These are phyloP conservation scores for Groenewaldozyma sp. DNA, from an alignment of 1,139 yeast genomes.

Conservation along the genomic window DNA sequence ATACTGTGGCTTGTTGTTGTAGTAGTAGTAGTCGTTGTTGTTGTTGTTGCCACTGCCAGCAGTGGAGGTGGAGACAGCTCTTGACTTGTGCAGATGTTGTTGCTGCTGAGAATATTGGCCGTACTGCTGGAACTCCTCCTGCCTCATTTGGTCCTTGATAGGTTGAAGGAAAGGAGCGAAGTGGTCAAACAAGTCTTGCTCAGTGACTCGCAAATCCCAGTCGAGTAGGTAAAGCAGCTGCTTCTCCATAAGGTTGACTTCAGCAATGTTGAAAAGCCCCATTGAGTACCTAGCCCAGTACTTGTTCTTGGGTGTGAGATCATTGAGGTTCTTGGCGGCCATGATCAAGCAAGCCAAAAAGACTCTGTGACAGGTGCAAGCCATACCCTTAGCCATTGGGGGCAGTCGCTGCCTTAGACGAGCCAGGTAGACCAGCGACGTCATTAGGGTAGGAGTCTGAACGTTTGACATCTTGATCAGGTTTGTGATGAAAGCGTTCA, in stretches of 20 bases:
- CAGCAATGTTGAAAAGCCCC: conserved; percentile 65
- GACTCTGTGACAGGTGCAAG: conserved; percentile 87
- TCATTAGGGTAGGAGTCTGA: conserved; percentile 92
- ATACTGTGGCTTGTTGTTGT: conserved; percentile 5
- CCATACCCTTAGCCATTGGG: conserved; percentile 84
- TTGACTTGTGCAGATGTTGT: neutral
- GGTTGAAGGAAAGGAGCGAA: conserved; percentile 69
- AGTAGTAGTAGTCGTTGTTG: conserved; percentile 6
- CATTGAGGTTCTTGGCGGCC: conserved; percentile 86
- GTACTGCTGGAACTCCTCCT: conserved; percentile 8
- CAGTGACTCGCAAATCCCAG: conserved; percentile 70
- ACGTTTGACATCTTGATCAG: conserved; percentile 77
- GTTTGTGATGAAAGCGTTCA: conserved; percentile 58
- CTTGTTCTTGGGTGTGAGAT: conserved; percentile 86
- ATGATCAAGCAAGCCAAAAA: conserved; percentile 80
- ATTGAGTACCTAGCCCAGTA: conserved; percentile 93
- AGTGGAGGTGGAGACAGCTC: conserved; percentile 4
- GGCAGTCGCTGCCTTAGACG: conserved; percentile 73
- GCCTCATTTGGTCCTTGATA: conserved; percentile 40
- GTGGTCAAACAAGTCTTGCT: conserved; percentile 57
- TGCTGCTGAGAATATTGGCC: conserved; percentile 6
- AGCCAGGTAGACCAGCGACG: conserved; percentile 72
- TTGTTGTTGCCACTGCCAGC: conserved; percentile 6
- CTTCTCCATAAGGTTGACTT: conserved; percentile 85
- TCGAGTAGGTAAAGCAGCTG: conserved; percentile 73